Conservation (phyloP, 2,329 filamentous ascomycete genomes). For the Aureobasidium lini region DNA sequence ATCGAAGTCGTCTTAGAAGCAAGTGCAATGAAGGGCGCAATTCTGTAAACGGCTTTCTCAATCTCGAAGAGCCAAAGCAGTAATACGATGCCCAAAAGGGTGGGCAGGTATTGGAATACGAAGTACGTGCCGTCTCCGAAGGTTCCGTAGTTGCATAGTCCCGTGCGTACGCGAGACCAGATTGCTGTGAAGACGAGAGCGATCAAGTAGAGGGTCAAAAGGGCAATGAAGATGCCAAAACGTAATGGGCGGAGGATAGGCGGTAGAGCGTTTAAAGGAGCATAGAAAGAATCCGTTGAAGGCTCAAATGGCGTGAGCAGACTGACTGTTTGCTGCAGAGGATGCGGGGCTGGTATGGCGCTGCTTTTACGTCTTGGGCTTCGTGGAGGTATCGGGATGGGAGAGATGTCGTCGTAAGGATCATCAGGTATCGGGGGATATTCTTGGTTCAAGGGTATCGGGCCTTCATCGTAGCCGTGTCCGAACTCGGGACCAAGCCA, state of each 20-base stretch:
- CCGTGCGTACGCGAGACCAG: conserved; percentile 55
- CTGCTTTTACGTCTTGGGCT: conserved; percentile 7
- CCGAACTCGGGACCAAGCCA: conserved; percentile 3
- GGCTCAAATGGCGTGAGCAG: conserved; percentile 28
- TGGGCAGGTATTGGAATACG: conserved; percentile 76
- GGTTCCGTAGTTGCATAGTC: conserved; percentile 60
- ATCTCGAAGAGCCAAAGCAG: conserved; percentile 72
- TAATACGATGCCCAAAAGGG: conserved; percentile 62
- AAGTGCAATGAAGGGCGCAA: conserved; percentile 72
- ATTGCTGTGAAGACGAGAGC: conserved; percentile 66
- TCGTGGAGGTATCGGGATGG: conserved; percentile 5
- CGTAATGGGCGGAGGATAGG: conserved; percentile 60
- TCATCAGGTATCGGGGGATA: background rate
- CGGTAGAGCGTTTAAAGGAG: conserved; percentile 60
- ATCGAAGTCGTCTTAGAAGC: conserved; percentile 53
- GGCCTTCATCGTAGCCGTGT: background rate
- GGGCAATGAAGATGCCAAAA: conserved; percentile 51
- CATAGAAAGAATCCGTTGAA: conserved; percentile 21
- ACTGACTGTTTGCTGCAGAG: conserved; percentile 16
- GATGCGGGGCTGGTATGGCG: background rate
- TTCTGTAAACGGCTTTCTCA: conserved; percentile 64
- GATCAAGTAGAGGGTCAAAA: conserved; percentile 63
- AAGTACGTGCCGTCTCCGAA: conserved; percentile 74
- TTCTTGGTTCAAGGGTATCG: background rate
- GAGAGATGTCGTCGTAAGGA: background rate